phyloP scores from a whole-genome alignment of 176 grass and related monocot species.

The Rhipidocladum racemiflorum region DNA sequence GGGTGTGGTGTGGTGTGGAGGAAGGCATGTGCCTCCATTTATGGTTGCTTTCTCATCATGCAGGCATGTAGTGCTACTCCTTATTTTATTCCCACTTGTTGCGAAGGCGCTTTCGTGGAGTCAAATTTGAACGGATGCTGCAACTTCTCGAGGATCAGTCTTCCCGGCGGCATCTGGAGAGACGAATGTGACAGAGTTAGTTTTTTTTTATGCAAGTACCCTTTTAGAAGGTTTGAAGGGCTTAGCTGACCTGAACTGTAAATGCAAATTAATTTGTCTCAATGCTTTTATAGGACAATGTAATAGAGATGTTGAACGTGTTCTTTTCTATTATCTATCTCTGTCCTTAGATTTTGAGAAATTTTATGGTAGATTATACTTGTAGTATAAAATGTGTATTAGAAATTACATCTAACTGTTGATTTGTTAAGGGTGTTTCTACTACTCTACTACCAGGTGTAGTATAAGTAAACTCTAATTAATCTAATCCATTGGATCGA shows the following conservation, averaged over 20 bases:
- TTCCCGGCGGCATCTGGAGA: not conserved
- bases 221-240: not conserved
- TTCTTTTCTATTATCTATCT: not conserved
- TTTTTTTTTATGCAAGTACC: not conserved
- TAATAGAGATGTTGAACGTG: not conserved
- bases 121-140: not conserved
- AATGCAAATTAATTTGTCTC: not conserved
- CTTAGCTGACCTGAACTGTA: not conserved
- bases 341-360: too few relatives aligned
- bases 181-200: not conserved
- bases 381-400: too few relatives aligned
- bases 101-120: not conserved
- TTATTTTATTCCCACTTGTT: not conserved
- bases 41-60: not conserved
- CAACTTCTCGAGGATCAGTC: conserved; percentile 10
- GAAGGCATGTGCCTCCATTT: conserved; percentile 6
- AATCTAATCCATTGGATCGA: too few relatives aligned
- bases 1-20: not conserved
- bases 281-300: not conserved
- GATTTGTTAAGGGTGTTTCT: too few relatives aligned
- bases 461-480: too few relatives aligned
- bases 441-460: too few relatives aligned
- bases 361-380: too few relatives aligned
- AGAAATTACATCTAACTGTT: too few relatives aligned
- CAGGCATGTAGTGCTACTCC: not conserved